Evolutionary conservation across 176 grass and related monocot genomes (phyloP), one percentile per base, ranked within the genome.

Genomic region (Phoenix dactylifera): DNA sequence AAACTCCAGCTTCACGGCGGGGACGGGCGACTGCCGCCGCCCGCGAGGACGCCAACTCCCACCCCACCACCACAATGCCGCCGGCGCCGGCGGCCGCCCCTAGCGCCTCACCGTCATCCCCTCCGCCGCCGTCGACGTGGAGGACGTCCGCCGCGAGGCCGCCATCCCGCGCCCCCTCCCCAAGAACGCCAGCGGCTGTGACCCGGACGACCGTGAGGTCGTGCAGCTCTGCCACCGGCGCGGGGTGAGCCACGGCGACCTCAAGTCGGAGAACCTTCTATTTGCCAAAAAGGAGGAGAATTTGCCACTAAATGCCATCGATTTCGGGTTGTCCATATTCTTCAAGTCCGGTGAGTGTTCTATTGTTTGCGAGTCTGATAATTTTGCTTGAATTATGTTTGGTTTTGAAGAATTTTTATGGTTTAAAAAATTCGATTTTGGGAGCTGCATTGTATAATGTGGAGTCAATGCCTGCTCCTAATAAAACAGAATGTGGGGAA

Each of bases 281-380:
- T 98, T 98, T 56, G 87, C 87, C 0, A 86, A 97, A 66, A 97
- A 92, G 76, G 91, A 97, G 67, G 93, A 97, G 79, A 97, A 89
- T 72, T 91, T 87, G 7, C 84, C 93, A 4, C 76, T 98, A 49
- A 92, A 98, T 66, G 93, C 93, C 16, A 92, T 98, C 58, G 93
- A 92, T 58, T 92, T 98, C 26, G 84, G 84, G 4, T 88, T 98
- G 18, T 89, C 93, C 10, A 92, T 92, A 74, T 98, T 89, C 82
- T 92, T 98, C 82, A 98, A 98, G 57, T 84, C 84, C 12, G 93
- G 88, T 89, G 51, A 71, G 57, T 9, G 22, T 20, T 25, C 3
- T 29, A 6, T 32, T 50, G 9, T 23, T 1, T 63, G 17, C 32
- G 18, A 26, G 49, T 48, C 26, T 28, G 16, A 19, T 54, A 54